A percentile compares a stretch with the other conserved stretches of the same genome.
These are phyloP conservation scores for Dactylellina parvicollis DNA, from an alignment of 2,329 filamentous ascomycete genomes.

Conservation along the genomic window DNA sequence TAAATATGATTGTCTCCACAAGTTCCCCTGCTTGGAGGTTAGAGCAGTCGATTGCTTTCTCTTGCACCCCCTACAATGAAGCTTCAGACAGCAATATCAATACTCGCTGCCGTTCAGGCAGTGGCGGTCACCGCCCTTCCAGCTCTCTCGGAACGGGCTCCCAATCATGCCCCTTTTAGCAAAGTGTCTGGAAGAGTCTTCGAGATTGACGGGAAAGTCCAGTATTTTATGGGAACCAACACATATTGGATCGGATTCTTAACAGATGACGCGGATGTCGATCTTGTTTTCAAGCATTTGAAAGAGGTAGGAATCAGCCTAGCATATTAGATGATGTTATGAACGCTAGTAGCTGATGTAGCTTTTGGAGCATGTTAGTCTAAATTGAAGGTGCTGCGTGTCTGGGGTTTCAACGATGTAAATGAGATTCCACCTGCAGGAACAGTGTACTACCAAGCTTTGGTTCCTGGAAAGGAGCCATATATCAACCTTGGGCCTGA, in stretches of 20 bases:
- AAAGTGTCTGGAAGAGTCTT: slow-evolving; percentile 37
- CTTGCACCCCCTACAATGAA: slow-evolving; percentile 26
- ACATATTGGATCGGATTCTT: slow-evolving; percentile 52
- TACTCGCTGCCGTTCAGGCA: slow-evolving; percentile 32
- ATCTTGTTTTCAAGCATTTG: slow-evolving; percentile 66
- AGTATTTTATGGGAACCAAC: slow-evolving; percentile 55
- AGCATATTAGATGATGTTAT: neutral
- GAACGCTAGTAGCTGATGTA: neutral
- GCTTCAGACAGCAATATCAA: slow-evolving; percentile 33
- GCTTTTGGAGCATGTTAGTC: slow-evolving; percentile 59
- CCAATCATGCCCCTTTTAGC: slow-evolving; percentile 40
- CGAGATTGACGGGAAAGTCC: slow-evolving; percentile 48
- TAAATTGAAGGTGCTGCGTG: slow-evolving; percentile 69
- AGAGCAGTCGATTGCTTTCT: slow-evolving; percentile 14
- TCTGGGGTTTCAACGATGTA: slow-evolving; percentile 73
- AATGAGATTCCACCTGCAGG: slow-evolving; percentile 42
- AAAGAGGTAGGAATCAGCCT: slow-evolving; percentile 51
- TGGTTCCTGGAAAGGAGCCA: slow-evolving; percentile 41
- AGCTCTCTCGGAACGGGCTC: slow-evolving; percentile 38
- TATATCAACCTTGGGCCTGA: slow-evolving; percentile 56
- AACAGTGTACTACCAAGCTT: slow-evolving; percentile 47
- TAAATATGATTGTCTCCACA: slow-evolving; percentile 26
- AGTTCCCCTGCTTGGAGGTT: neutral
- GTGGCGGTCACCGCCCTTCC: slow-evolving; percentile 39
- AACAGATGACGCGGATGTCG: slow-evolving; percentile 64